Percentiles rank a stretch among this genome's conserved stretches.
These are phyloP conservation scores for Vaccinium darrowii DNA, from an alignment of 148 eudicot species.

Conservation along the genomic window DNA sequence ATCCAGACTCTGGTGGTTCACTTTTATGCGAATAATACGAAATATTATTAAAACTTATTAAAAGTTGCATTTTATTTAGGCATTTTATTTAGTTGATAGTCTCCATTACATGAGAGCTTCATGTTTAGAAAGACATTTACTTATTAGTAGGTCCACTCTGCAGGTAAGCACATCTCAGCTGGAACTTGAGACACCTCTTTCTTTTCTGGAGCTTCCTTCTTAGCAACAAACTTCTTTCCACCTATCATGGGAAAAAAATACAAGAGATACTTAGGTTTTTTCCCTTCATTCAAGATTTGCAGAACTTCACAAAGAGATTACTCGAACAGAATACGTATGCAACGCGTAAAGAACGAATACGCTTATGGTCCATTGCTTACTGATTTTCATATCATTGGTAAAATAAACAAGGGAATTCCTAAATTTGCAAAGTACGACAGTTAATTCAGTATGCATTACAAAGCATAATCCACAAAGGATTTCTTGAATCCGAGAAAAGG, in stretches of 20 bases:
- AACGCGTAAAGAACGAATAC: background rate
- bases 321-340: background rate
- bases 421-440: background rate
- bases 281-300: background rate
- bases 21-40: background rate
- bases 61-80: background rate
- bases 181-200: background rate
- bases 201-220: background rate
- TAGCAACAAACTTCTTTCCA: background rate
- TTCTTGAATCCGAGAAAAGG: background rate
- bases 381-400: background rate
- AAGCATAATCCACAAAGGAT: background rate
- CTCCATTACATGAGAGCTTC: slow-evolving; percentile 8
- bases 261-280: background rate
- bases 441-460: background rate
- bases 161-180: background rate
- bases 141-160: slow-evolving; percentile 2
- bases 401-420: background rate
- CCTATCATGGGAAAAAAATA: background rate
- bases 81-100: slow-evolving; percentile 1
- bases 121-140: background rate
- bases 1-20: background rate
- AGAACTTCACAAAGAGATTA: background rate
- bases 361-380: background rate
- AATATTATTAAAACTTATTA: background rate